Evolutionary conservation across 257 asterid species (phyloP).

Genomic region (Solanum peruvianum): DNA sequence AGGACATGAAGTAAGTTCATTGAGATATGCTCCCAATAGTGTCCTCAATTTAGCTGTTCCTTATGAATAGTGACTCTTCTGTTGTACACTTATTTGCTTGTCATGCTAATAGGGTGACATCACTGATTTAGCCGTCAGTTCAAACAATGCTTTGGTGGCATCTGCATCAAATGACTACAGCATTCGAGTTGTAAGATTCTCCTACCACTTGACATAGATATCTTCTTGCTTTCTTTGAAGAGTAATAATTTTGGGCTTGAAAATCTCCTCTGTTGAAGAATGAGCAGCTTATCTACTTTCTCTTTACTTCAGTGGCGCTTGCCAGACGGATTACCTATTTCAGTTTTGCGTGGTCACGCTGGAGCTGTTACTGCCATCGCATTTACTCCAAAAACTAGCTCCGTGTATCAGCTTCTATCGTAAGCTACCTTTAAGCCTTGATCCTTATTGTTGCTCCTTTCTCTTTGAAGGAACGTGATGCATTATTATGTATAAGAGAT

Average conservation of each 20-base stretch:
- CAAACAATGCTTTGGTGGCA: slow-evolving; percentile 77
- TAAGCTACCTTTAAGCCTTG: slow-evolving; percentile 31
- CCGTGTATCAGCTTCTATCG: slow-evolving; percentile 82
- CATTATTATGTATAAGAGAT: not conserved
- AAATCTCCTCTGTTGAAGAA: not conserved
- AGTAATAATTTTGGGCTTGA: not conserved
- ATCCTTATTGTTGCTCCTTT: not conserved
- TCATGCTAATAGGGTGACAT: slow-evolving; percentile 64
- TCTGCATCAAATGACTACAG: slow-evolving; percentile 95
- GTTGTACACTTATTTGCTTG: not conserved
- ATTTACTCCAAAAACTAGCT: slow-evolving; percentile 67
- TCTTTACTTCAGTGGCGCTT: slow-evolving; percentile 76
- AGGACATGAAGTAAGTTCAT: slow-evolving; percentile 83
- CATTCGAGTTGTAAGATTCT: slow-evolving; percentile 84
- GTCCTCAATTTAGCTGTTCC: not conserved
- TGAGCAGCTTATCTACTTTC: not conserved
- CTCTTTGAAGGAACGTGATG: not conserved
- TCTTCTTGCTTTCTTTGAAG: slow-evolving; percentile 16
- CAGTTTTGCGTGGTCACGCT: slow-evolving; percentile 92
- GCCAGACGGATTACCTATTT: slow-evolving; percentile 86
- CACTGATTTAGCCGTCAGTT: slow-evolving; percentile 89
- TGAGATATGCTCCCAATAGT: not conserved
- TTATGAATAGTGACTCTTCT: not conserved
- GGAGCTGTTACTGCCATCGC: slow-evolving; percentile 97
- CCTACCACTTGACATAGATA: slow-evolving; percentile 4